phyloP scores from a whole-genome alignment of 2,329 filamentous ascomycete genomes.

The Apiospora kogelbergensis region DNA sequence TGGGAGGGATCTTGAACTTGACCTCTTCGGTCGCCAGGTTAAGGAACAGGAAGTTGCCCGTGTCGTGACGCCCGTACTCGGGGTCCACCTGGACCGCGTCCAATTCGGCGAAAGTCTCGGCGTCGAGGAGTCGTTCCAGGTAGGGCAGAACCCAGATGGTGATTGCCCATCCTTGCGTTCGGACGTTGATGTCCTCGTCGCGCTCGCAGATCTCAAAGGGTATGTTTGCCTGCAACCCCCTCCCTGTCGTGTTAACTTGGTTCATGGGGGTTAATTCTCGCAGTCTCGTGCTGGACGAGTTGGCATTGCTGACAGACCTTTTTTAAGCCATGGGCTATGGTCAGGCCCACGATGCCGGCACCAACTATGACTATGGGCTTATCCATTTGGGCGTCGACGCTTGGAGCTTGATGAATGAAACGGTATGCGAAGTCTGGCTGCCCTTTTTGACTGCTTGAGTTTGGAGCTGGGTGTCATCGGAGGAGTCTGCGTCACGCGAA shows the following conservation, averaged over 20 bases:
- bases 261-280: not conserved
- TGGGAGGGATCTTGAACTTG: constrained; percentile 39
- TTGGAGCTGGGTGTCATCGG: not conserved
- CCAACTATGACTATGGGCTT: constrained; percentile 35
- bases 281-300: not conserved
- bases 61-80: constrained; percentile 33
- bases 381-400: not conserved
- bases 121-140: constrained; percentile 25
- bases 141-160: constrained; percentile 55
- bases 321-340: constrained; percentile 35
- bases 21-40: constrained; percentile 37
- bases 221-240: not conserved
- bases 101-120: constrained; percentile 19
- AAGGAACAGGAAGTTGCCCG: constrained; percentile 40
- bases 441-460: not conserved
- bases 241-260: too few species aligned
- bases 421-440: not conserved
- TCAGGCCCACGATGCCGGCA: constrained; percentile 37
- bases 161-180: constrained; percentile 55
- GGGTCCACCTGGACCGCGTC: constrained; percentile 3
- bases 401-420: not conserved
- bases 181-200: constrained; percentile 18
- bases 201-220: constrained; percentile 17
- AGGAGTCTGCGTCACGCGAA: not conserved
- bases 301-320: constrained; percentile 24